Conservation (phyloP, 2,329 filamentous ascomycete species). For the Albifimbria verrucaria region DNA sequence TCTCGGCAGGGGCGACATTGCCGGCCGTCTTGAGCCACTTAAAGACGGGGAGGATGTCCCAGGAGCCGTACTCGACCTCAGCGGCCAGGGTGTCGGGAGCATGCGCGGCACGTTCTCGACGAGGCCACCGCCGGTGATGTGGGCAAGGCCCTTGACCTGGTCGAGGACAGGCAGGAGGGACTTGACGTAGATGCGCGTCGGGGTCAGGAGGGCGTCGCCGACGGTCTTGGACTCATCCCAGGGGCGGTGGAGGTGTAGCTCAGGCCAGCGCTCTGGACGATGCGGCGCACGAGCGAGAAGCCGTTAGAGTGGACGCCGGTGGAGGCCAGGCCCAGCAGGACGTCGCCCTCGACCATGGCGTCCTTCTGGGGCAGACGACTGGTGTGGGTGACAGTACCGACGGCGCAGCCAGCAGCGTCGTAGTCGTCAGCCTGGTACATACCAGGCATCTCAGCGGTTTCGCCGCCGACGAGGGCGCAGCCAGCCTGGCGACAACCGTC, state of each 20-base stretch:
- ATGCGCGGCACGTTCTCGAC: constrained; percentile 93
- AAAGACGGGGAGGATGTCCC: constrained; percentile 77
- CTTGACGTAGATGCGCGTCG: constrained; percentile 92
- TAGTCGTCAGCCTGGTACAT: constrained; percentile 89
- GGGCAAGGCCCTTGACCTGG: constrained; percentile 85
- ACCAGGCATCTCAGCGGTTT: constrained; percentile 97
- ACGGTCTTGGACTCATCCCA: constrained; percentile 66
- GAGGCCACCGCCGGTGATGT: constrained; percentile 94
- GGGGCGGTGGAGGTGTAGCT: constrained; percentile 70
- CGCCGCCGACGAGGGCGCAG: constrained; percentile 91
- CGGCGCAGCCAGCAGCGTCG: constrained; percentile 85
- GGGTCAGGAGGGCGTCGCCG: constrained; percentile 77
- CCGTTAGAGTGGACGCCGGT: constrained; percentile 94
- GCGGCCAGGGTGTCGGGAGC: constrained; percentile 78
- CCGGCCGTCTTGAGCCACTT: constrained; percentile 75
- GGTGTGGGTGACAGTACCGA: constrained; percentile 72
- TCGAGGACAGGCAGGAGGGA: constrained; percentile 65
- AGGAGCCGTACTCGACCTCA: constrained; percentile 72
- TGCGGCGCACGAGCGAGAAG: constrained; percentile 92
- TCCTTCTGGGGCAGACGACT: constrained; percentile 72
- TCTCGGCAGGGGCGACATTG: constrained; percentile 73
- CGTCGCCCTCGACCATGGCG: constrained; percentile 76
- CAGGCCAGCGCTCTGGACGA: constrained; percentile 71
- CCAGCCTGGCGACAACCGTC: constrained; percentile 80
- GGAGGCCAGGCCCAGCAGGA: constrained; percentile 81